A percentile compares a stretch with the other conserved stretches of the same genome.
phyloP scores from a whole-genome alignment of 2,329 filamentous ascomycete genomes.

The Cordyceps javanica region DNA sequence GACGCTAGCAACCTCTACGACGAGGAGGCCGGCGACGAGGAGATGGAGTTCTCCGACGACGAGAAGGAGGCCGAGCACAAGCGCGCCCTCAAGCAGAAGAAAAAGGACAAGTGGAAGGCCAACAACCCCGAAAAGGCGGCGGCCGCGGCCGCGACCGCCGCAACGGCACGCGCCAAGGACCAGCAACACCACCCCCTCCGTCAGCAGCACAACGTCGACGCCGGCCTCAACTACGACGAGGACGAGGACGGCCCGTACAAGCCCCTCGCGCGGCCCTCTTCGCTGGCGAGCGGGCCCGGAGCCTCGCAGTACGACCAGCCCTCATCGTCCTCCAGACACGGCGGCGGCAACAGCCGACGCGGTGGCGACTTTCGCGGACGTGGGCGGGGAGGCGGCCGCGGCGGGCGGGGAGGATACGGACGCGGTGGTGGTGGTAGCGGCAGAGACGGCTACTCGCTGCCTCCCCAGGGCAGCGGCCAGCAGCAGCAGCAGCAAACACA shows the following conservation, averaged over 20 bases:
- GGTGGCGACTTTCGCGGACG: constrained; percentile 33
- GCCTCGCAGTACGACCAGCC: constrained; percentile 27
- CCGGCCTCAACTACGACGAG: constrained; percentile 57
- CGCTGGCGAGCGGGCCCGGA: constrained; percentile 48
- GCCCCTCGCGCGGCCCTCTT: constrained; percentile 61
- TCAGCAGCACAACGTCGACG: constrained; percentile 32
- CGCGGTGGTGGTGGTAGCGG: constrained; percentile 34
- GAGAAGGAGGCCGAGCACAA: constrained; percentile 86
- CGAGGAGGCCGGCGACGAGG: constrained; percentile 79
- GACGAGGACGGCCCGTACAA: constrained; percentile 65
- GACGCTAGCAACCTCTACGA: constrained; percentile 95
- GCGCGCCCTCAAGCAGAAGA: constrained; percentile 61
- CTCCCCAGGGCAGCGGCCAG: constrained; percentile 28
- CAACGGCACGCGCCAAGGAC: constrained; percentile 24
- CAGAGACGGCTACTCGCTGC: constrained; percentile 38
- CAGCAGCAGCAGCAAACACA: constrained; percentile 28
- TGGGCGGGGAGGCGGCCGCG: constrained; percentile 30
- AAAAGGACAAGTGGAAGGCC: constrained; percentile 42
- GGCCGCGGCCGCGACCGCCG: constrained; percentile 29
- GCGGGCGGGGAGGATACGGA: constrained; percentile 33
- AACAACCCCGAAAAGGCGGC: constrained; percentile 33
- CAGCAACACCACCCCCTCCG: constrained; percentile 36
- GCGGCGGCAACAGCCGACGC: constrained; percentile 27
- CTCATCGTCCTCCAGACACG: constrained; percentile 22
- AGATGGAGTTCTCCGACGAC: constrained; percentile 94